phyloP scores from a whole-genome alignment of 2,329 filamentous ascomycete species.

The Sporothrix globosa region DNA sequence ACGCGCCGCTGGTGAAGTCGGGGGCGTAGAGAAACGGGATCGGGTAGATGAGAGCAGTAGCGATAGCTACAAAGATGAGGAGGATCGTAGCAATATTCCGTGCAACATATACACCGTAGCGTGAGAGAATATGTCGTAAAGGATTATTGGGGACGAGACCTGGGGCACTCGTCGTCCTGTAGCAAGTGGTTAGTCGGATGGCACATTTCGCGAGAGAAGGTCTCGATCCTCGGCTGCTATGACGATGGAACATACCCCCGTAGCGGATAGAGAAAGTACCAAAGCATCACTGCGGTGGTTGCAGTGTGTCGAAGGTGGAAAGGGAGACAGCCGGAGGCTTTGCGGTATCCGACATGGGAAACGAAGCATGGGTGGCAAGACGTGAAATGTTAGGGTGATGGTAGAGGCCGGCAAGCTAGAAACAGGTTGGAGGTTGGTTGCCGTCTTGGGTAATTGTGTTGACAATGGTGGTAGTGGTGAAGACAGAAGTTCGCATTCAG shows the following conservation, averaged over 20 bases:
- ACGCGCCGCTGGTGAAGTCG: slow-evolving; percentile 70
- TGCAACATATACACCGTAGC: slow-evolving; percentile 71
- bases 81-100: slow-evolving; percentile 75
- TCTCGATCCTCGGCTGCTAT: slow-evolving; percentile 41
- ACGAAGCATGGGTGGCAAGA: slow-evolving; percentile 2
- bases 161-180: slow-evolving; percentile 74
- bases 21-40: slow-evolving; percentile 74
- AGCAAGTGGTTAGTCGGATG: slow-evolving; percentile 44
- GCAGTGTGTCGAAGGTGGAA: neutral
- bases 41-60: slow-evolving; percentile 71
- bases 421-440: neutral
- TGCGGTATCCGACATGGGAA: slow-evolving; percentile 15
- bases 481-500: neutral
- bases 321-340: neutral
- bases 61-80: slow-evolving; percentile 71
- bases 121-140: slow-evolving; percentile 65
- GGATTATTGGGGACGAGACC: slow-evolving; percentile 66
- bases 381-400: neutral
- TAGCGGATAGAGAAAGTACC: slow-evolving; percentile 76
- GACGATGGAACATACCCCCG: slow-evolving; percentile 74
- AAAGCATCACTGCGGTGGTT: slow-evolving; percentile 60
- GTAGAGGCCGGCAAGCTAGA: neutral
- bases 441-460: too few relatives aligned
- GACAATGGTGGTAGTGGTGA: neutral
- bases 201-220: neutral